Evolutionary conservation across 129 eudicot species (phyloP), one percentile per base, ranked within the genome.

Genomic region (Gnaphalium uliginosum): DNA sequence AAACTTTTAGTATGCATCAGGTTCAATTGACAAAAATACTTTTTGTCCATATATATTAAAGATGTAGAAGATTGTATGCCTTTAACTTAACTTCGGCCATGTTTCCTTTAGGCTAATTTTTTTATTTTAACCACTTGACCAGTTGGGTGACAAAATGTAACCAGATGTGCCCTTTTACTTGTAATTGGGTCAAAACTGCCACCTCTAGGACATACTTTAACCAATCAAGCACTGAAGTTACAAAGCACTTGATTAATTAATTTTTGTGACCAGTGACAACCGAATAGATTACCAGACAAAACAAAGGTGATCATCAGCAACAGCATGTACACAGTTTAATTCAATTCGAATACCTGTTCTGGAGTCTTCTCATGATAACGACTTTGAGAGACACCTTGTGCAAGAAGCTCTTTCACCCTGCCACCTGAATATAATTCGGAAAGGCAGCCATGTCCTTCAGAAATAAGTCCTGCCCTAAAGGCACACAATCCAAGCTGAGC

Each of bases 401-500:
- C 98, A 61, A 93, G 93, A 50, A 93, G 81, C 81, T 93, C 98
- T 81, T 89, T 93, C 81, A 93, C 98, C 80, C 97, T 90, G n/a
- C 97, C 97, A 87, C 93, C 98, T 37, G 93, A 87, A 79, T 90
- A 90, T 30, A 93, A 77, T 59, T 93, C 98, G 63, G 98, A 86
- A 29, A 93, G 96, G 78, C 97, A 93, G 59, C 93, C 77, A 64
- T 93, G 98, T 11, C 81, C 93, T 78, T 93, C 98, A 66, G 83
- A 24, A 68, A 93, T 85, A 37, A 93, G 96, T 2, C 97, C 97
- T 10, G 74, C 90, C 87, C 98, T 90, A 72, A 90, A 93, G 22
- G 98, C 91, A 81, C 93, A 93, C 23, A 93, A 68, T n/a, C 98
- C 98, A 76, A 93, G 96, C 68, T 93, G 98, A 17, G 97, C 96